phyloP scores from a whole-genome alignment of 805 yeast species.

The Monosporozyma yasuniensis region DNA sequence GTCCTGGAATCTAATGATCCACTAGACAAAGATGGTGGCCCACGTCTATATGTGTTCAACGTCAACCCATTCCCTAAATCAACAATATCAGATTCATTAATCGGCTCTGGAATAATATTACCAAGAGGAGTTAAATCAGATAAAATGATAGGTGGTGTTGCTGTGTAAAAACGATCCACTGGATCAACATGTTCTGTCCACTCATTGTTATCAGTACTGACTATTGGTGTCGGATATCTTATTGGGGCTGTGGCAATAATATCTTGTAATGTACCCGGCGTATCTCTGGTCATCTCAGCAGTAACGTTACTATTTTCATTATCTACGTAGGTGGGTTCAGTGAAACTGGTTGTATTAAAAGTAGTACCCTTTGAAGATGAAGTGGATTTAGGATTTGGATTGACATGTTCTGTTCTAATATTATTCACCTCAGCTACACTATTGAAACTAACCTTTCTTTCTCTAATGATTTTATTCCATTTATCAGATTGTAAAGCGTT shows the following conservation, averaged over 20 bases:
- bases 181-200: background rate
- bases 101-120: background rate
- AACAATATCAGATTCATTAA: conserved; percentile 12
- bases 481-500: conserved; percentile 43
- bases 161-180: background rate
- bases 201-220: background rate
- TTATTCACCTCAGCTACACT: background rate
- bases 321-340: background rate
- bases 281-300: background rate
- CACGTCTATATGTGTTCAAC: conserved; percentile 27
- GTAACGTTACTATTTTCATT: background rate
- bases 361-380: background rate
- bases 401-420: background rate
- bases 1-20: conserved; percentile 11
- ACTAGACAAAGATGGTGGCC: conserved; percentile 34
- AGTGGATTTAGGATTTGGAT: background rate
- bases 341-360: background rate
- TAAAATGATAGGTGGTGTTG: background rate
- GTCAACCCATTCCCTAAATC: conserved; percentile 32
- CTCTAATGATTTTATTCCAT: conserved; percentile 30
- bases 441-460: conserved; percentile 3
- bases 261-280: background rate
- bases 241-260: background rate
- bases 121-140: background rate
- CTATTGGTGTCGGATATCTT: background rate